A percentile compares a stretch with the other conserved stretches of the same genome.
These are phyloP conservation scores for Penicillium odoratum DNA, from an alignment of 495 filamentous ascomycete genomes.

Conservation along the genomic window DNA sequence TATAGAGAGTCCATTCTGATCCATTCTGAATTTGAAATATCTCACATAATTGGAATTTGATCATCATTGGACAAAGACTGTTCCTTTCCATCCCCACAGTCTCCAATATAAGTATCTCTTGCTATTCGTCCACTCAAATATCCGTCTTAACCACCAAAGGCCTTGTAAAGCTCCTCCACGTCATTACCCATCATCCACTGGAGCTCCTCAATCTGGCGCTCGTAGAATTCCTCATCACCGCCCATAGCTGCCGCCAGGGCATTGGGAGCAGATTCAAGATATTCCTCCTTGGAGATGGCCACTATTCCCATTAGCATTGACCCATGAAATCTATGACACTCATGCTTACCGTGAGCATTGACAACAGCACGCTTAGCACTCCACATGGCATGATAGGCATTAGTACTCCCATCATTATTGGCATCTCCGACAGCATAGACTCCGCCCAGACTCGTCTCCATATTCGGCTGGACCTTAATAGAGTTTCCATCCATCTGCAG, in stretches of 20 bases:
- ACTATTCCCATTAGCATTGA: background rate
- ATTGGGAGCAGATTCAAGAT: conserved; percentile 3
- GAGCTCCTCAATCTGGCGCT: conserved; percentile 10
- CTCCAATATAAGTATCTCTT: no score
- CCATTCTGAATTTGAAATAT: no score
- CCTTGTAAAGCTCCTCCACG: conserved; percentile 11
- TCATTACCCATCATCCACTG: conserved; percentile 11
- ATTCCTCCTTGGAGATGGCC: conserved; percentile 13
- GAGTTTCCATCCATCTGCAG: conserved; percentile 17
- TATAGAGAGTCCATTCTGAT: no score
- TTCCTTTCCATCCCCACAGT: no score
- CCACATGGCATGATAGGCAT: conserved; percentile 51
- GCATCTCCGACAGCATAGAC: conserved; percentile 51
- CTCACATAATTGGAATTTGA: no score
- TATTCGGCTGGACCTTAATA: conserved; percentile 32
- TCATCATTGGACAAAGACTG: no score
- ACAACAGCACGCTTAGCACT: conserved; percentile 49
- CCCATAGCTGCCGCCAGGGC: conserved; percentile 6
- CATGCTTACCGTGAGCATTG: conserved; percentile 7
- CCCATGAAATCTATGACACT: background rate
- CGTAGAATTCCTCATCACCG: conserved; percentile 11
- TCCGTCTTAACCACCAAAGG: conserved; percentile 5
- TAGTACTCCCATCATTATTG: conserved; percentile 48
- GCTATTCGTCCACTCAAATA: no score
- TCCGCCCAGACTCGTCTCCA: conserved; percentile 41